Evolutionary conservation across 1,139 yeast genomes (phyloP), one percentile per base, ranked within the genome.

Genomic region (Arxiozyma telluris): DNA sequence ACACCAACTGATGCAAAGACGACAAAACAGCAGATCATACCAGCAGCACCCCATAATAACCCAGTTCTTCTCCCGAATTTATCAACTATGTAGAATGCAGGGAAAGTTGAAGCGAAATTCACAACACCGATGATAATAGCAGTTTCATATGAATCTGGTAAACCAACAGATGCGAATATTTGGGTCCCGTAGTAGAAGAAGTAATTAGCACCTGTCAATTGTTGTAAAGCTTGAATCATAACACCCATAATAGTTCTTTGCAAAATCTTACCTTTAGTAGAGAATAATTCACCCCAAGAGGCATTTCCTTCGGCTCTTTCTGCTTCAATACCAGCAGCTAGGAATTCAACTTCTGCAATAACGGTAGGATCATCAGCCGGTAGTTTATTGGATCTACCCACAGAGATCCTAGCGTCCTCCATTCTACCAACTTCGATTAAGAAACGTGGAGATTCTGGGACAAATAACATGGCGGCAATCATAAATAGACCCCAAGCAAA

Each of bases 141-240:
- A 21, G 90, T 83, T 68, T 82, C 77, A 72, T 81, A 86, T 44
- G 91, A 78, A 68, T 53, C 54, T 25, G 48, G 43, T 46, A 53
- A 38, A 50, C 54, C 54, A 25, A 49, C 50, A 45, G 52, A 82
- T 86, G 54, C 70, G 60, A 67, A 84, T 71, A 63, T 90, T 34
- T 82, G 74, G 82, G 87, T 83, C 66, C 87, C 86, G 65, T 83
- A 83, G 74, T 83, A 83, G 77, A 83, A 83, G 73, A 84, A 83
- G 70, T 82, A 84, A 74, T 83, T 73, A 84, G 56, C 54, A 55
- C 58, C 58, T 41, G 58, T 55, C 50, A 55, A 51, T 53, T 55
- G 57, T 51, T 55, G 91, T 63, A 84, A 72, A 44, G 83, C 75
- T 74, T 82, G 84, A 58, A 84, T 68, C 68, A 79, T 64, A 55